Evolutionary conservation across 176 grass and related monocot species (phyloP), one percentile per base, ranked within the genome.

Genomic region (Tuctoria greenei): DNA sequence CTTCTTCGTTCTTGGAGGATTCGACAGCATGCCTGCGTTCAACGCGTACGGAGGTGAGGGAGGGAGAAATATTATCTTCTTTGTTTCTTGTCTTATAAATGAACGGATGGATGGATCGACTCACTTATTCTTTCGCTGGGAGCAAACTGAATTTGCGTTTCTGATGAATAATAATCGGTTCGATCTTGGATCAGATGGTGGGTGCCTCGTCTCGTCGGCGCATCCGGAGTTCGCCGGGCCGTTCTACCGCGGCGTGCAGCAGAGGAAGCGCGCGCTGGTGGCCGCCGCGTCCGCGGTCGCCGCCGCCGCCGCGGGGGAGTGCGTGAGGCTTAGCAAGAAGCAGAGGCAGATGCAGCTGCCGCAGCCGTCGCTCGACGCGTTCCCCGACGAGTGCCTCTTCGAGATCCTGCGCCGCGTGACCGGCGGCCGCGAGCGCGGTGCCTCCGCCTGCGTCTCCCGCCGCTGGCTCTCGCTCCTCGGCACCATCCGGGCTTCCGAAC

Each of bases 331-430:
- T 12, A 60, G 52, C 47, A 85, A 90, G 72, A 86, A 72, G 55
- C 81, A 79, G 69, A 71, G 87, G 86, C 54, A 79, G 69, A 71
- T 85, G 86, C 54, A 81, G 71, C 50, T 16, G 50, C 38, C 16
- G 84, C 60, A 44, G 68, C 71, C 20, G 80, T 92, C 88, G 23
- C 90, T 98, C 7, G 95, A 98, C 68, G 34, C 68, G 61, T 86
- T 98, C 27, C 95, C 95, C 10, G 86, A 92, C 37, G 95, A 98
- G 79, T 98, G 91, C 82, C 91, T 98, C 72, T 94, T 90, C 64
- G 95, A 98, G 73, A 83, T 98, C 37, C 89, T 98, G 24, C 84
- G 95, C 25, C 91, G 87, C n/a, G 65, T 98, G 20, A 79, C 91
- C 0, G 87, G 71, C 28, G 68, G 61, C 75, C 68, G 69, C 58